Conservation (phyloP, 106 monocot genomes). For the Iris macrosiphon region DNA sequence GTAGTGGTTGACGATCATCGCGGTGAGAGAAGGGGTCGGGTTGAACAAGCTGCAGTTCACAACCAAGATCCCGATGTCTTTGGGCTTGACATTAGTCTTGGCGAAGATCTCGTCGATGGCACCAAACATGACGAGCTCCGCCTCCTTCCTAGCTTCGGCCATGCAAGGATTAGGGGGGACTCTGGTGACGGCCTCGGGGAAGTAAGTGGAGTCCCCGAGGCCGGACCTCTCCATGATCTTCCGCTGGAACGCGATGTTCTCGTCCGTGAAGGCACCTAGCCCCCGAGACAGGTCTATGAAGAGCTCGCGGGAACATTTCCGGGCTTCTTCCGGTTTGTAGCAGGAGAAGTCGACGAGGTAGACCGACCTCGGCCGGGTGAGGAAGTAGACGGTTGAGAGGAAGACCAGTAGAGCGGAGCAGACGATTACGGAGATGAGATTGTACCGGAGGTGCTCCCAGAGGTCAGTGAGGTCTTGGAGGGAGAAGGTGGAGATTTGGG, state of each 20-base stretch:
- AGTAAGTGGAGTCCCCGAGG: constrained; percentile 15
- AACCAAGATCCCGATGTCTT: constrained; percentile 11
- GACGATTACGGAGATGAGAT: constrained; percentile 10
- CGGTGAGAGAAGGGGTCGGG: constrained; percentile 14
- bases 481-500: constrained; percentile 16
- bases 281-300: constrained; percentile 1
- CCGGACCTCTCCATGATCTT: constrained; percentile 14
- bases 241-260: constrained; percentile 9
- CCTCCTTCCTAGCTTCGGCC: constrained; percentile 13
- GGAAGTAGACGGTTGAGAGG: constrained; percentile 17
- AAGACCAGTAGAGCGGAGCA: constrained; percentile 15
- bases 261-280: constrained; percentile 4
- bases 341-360: constrained; percentile 16
- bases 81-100: constrained; percentile 5
- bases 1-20: constrained; percentile 16
- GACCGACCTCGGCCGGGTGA: constrained; percentile 11
- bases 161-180: constrained; percentile 14
- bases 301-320: constrained; percentile 4
- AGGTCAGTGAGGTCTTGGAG: constrained; percentile 8
- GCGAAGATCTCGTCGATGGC: constrained; percentile 13
- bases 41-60: constrained; percentile 20
- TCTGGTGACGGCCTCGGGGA: constrained; percentile 8
- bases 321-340: constrained; percentile 14
- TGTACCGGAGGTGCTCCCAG: constrained; percentile 10
- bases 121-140: constrained; percentile 12